Evolutionary conservation across 108 stramenopile species (phyloP).

Genomic region (Cyclotella distinguenda): DNA sequence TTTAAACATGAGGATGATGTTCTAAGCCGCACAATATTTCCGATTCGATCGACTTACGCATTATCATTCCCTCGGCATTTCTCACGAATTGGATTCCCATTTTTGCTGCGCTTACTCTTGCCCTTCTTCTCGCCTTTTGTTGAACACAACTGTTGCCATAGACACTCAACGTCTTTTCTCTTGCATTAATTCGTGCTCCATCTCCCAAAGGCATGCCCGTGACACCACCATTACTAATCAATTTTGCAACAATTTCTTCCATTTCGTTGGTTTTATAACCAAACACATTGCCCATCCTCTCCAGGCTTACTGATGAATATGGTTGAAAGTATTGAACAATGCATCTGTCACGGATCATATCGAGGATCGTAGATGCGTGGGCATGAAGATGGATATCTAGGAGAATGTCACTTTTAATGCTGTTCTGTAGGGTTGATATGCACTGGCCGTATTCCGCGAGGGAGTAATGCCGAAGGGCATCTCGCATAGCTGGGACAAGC

Average conservation of each 20-base stretch:
- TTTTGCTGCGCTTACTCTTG: conserved; percentile 36
- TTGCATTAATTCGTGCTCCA: conserved; percentile 37
- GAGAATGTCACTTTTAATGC: conserved; percentile 20
- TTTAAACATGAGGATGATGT: neutral
- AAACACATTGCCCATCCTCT: conserved; percentile 54
- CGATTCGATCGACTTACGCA: too few relatives aligned
- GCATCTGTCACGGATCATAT: conserved; percentile 61
- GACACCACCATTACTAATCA: conserved; percentile 20
- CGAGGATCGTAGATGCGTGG: conserved; percentile 41
- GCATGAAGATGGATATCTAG: conserved; percentile 55
- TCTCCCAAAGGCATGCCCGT: conserved; percentile 28
- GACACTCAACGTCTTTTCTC: conserved; percentile 38
- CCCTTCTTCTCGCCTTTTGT: conserved; percentile 25
- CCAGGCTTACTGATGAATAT: conserved; percentile 60
- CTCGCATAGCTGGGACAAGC: conserved; percentile 47
- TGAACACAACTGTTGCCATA: conserved; percentile 12
- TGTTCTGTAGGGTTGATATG: conserved; percentile 17
- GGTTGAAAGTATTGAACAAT: conserved; percentile 72
- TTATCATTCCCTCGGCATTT: conserved; percentile 42
- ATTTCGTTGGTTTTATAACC: conserved; percentile 34
- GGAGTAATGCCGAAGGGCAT: conserved; percentile 44
- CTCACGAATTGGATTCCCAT: conserved; percentile 40
- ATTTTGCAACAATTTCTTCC: conserved; percentile 35
- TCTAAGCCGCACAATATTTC: too few relatives aligned
- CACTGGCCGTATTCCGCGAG: conserved; percentile 45